Evolutionary conservation across 169 alveolate species (phyloP).

Genomic region (Plasmodium malariae): DNA sequence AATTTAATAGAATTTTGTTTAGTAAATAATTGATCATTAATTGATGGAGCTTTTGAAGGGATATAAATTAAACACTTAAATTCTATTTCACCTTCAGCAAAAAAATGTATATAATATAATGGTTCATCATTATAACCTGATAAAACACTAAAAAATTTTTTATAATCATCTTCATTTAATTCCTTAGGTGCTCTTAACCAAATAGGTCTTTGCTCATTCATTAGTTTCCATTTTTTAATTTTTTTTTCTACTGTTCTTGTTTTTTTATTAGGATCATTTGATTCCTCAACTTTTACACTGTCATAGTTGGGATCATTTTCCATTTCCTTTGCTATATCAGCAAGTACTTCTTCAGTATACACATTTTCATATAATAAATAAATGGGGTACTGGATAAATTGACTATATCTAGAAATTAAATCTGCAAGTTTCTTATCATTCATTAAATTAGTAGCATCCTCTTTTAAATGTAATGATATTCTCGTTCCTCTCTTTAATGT

Average conservation of each 20-base stretch:
- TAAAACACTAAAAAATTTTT: constrained; percentile 95
- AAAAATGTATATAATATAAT: constrained; percentile 97
- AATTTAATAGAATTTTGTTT: constrained; percentile 91
- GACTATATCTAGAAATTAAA: constrained; percentile 95
- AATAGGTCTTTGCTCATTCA: constrained; percentile 98
- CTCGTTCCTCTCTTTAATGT: constrained; percentile 98
- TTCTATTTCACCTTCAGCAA: constrained; percentile 99
- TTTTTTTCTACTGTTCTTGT: constrained; percentile 91
- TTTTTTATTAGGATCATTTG: constrained; percentile 87
- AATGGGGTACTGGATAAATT: constrained; percentile 98
- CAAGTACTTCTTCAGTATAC: constrained; percentile 89
- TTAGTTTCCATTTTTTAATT: constrained; percentile 85
- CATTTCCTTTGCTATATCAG: constrained; percentile 86
- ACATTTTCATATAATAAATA: constrained; percentile 90
- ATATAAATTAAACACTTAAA: constrained; percentile 97
- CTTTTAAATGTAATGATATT: constrained; percentile 97
- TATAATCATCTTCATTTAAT: constrained; percentile 96
- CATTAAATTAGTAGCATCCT: constrained; percentile 98
- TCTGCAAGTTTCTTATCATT: constrained; percentile 95
- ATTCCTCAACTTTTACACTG: constrained; percentile 79
- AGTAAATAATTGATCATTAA: constrained; percentile 93
- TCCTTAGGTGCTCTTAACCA: constrained; percentile 98
- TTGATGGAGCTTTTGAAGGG: constrained; percentile 95
- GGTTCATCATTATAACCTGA: constrained; percentile 97
- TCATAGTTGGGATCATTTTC: constrained; percentile 86